phyloP scores from a whole-genome alignment of 257 asterid species.

The Przewalskia tangutica region DNA sequence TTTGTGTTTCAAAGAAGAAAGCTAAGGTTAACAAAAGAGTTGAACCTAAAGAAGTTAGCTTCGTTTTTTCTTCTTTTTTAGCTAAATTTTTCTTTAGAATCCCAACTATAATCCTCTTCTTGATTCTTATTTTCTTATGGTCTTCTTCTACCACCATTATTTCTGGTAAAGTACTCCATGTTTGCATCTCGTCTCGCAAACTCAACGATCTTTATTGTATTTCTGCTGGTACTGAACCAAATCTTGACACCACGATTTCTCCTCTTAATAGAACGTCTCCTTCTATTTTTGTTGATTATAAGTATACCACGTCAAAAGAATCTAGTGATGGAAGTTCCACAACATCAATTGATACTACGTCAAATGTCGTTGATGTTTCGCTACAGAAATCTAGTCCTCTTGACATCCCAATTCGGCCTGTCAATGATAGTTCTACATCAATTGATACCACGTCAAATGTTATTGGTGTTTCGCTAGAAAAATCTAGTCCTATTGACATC shows the following conservation, averaged over 20 bases:
- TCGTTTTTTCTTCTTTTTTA: slow-evolving; percentile 12
- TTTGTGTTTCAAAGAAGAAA: slow-evolving; percentile 33
- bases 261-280: slow-evolving; percentile 14
- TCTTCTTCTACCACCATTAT: slow-evolving; percentile 44
- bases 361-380: neutral
- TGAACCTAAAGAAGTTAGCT: slow-evolving; percentile 9
- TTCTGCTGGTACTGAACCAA: slow-evolving; percentile 53
- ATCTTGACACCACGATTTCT: slow-evolving; percentile 23
- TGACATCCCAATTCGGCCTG: neutral
- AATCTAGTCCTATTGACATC: neutral
- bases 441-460: neutral
- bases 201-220: slow-evolving; percentile 52
- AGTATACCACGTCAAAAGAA: neutral
- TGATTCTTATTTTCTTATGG: slow-evolving; percentile 47
- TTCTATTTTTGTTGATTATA: neutral
- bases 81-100: slow-evolving; percentile 25
- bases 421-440: neutral
- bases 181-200: slow-evolving; percentile 52
- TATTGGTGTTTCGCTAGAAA: neutral
- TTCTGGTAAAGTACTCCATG: slow-evolving; percentile 40
- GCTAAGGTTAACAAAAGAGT: slow-evolving; percentile 20
- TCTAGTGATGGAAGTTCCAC: neutral
- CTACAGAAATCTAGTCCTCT: neutral
- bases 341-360: neutral
- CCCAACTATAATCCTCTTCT: slow-evolving; percentile 26